Base-by-base conservation (phyloP, 2,329 filamentous ascomycete genomes). In the Epicoccum sorghinum region DNA sequence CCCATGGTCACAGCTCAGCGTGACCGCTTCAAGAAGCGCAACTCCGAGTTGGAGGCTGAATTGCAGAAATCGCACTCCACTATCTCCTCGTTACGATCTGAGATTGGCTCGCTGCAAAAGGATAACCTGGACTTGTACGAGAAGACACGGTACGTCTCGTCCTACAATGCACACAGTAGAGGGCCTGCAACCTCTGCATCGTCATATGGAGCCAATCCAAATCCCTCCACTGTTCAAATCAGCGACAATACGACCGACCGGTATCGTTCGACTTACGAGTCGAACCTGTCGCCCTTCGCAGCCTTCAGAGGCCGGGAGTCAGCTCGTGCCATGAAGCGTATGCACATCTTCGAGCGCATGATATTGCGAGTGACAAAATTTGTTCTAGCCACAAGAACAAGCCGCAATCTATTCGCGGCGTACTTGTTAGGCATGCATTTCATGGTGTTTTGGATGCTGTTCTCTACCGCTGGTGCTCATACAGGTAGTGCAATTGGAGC, bases 1-100 rank as follows among this genome's bases (percentile, higher is more conserved):
- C 96, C 95, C 30, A 99, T 99, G 96, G 90, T 99, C 47, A 96
- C 95, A 30, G 95, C 96, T 1, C 96, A 99, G 77, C 89, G 95
- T 58, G 95, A 99, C 77, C 91, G 95, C 46, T 99, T 98, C 84
- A 98, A 97, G 82, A 91, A 96, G 80, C 91, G 93, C 70, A 98
- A 96, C 62, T 80, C 86, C 0, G 90, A 99, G 72, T 85, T 99
- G 22, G 95, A 98, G 77, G 86, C 89, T 56, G 93, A 98, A 69
- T 81, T 98, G 8, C 91, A 92, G 5, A 92, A 96, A 62, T 85
- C 85, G 30, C 91, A 98, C 74, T 84, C 86, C 41, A 89, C 85
- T 0, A 87, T 97, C 22, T 93, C 92, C 18, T 89, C 93, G 32
- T 81, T 99, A 41, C 87, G 95, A 38, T 91, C 96, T 66, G 95